Evolutionary conservation across 2,329 filamentous ascomycete species (phyloP), one percentile per base, ranked within the genome.

Genomic region (Daldinia sp.): DNA sequence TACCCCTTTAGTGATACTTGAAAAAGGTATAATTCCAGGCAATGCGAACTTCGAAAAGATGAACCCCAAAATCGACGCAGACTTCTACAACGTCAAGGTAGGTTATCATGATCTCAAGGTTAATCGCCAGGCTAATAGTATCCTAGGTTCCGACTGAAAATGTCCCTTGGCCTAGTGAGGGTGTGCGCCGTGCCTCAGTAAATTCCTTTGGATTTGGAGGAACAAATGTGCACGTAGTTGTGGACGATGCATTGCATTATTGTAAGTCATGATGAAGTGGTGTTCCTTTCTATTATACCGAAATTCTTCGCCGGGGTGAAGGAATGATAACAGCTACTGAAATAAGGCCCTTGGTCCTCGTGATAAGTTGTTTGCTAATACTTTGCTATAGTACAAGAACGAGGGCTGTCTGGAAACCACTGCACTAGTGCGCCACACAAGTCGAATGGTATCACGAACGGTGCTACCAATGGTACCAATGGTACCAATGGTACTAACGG

Each of bases 101-200:
- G 56, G 70, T 64, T 37, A 23, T 20, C 35, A n/a, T 18, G 9
- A 1, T 2, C 18, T 15, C 4, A 1, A 39, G 30, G 6, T 5
- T 6, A 39, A 1, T 57, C 3, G 3, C 35, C 9, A 35, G 35
- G 3, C 62, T 75, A 39, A 74, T 35, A 46, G 5, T 23, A 4
- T 23, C 62, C 15, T 12, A 77, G 72, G 63, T 79, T 6, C 74
- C 74, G 0, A 72, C 60, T 6, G 41, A 72, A 39, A 58, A 60
- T 18, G 72, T 71, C 4, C 12, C 67, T 3, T 79, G 77, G 77
- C 77, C 71, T 76, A 78, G 7, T 77, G 76, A 6, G 76, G 81
- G 54, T 77, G 78, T 12, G 63, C 76, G 79, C 72, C 67, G 80
- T 74, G 39, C 74, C 42, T 76, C 74, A 0, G 70, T 77, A 10